A percentile compares a stretch with the other conserved stretches of the same genome.
These are phyloP conservation scores for Populus tremula DNA, from an alignment of 345 rosid genomes.

Conservation along the genomic window DNA sequence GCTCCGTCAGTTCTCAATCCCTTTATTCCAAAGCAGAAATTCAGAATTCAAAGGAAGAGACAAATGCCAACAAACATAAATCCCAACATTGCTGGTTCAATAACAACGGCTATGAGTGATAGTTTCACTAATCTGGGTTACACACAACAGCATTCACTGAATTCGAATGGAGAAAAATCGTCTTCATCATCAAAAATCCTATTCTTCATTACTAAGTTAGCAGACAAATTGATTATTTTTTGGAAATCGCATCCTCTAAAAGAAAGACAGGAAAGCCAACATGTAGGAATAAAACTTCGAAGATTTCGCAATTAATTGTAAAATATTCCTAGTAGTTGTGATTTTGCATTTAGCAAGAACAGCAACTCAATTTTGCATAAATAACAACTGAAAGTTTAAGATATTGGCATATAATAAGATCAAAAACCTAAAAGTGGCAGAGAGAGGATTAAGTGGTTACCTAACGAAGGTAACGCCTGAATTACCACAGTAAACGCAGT, in stretches of 20 bases:
- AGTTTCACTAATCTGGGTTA: background rate
- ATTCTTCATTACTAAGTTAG: too few relatives aligned
- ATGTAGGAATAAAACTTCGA: background rate
- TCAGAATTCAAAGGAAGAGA: too few relatives aligned
- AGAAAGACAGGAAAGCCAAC: background rate
- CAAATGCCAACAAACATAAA: too few relatives aligned
- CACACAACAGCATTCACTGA: background rate
- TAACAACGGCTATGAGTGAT: background rate
- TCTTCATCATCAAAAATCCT: too few relatives aligned
- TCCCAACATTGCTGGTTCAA: background rate
- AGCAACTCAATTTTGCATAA: background rate
- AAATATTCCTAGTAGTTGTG: too few relatives aligned
- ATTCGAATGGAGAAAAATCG: too few relatives aligned
- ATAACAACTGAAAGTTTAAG: background rate
- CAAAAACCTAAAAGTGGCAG: too few relatives aligned
- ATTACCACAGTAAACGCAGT: conserved; percentile 65
- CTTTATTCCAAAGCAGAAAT: too few relatives aligned
- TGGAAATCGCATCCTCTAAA: background rate
- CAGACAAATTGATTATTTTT: too few relatives aligned
- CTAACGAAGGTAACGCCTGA: conserved; percentile 75
- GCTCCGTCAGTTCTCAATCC: too few relatives aligned
- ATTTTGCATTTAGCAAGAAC: too few relatives aligned
- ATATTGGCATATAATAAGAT: background rate
- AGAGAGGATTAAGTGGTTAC: conserved; percentile 28
- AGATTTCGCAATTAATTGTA: background rate